Evolutionary conservation across 768 basidiomycete genomes (phyloP), one percentile per base, ranked within the genome.

Genomic region (Trametes cinnabarina): DNA sequence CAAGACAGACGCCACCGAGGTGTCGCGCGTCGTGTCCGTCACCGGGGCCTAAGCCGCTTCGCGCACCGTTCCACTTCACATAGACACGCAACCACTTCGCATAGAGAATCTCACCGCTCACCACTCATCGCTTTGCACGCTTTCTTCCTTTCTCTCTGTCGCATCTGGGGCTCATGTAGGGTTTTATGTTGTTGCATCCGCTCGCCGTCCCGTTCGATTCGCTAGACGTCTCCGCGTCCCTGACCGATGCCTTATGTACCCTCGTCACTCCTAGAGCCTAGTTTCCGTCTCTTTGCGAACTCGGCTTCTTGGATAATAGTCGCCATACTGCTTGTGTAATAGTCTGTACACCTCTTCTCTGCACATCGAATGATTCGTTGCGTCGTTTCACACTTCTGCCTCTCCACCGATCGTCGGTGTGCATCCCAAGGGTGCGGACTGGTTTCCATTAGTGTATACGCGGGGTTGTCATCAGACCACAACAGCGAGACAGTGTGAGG

Each of bases 1-100:
- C 49, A 58, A 58, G 49, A 39, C 51, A 3, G 61, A 62, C 37
- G 40, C 42, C 10, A 46, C 52, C 10, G 53, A 55, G 28, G 39
- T 52, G 12, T 11, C 48, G 23, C 55, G 47, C 7, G 23, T 32
- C 15, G 46, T 61, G 32, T 57, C 60, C 35, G 30, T 20, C 42
- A 32, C 57, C 17, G 51, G 41, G 30, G 54, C 54, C 4, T 49
- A 25, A 40, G 15, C 17, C 51, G 22, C 37, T 2, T 25, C 50
- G 10, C 19, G 17, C n/a, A 20, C 26, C 40, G 25, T 42, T 43
- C 22, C 25, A n/a, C 17, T 41, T 19, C 20, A 44, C 20, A 32
- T 52, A 51, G 42, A 47, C 26, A 28, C 22, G 7, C 11, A 17
- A 26, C 30, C 40, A 9, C 14, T 25, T 15, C 44, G 17, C 28